Base-by-base conservation (phyloP, 352 stramenopile genomes). In the Phytophthora pisi region DNA sequence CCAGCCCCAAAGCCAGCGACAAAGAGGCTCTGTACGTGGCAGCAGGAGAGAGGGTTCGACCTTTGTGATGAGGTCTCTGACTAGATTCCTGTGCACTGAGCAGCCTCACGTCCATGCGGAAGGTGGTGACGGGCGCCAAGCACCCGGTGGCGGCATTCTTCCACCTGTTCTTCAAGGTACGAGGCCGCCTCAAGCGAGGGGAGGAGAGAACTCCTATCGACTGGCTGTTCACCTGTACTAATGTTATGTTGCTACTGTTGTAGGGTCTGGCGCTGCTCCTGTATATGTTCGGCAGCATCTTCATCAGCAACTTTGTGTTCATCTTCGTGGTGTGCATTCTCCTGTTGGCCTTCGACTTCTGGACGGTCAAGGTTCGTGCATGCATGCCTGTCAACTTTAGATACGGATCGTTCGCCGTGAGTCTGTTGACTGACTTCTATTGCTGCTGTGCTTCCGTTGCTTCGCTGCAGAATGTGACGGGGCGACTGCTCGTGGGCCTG, bases 311-410 rank as follows among this genome's bases (percentile, higher is more conserved):
- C 82, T 98, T 98, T 64, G 92, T 99, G 42, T 98, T 98, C 66
- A 89, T 98, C 62, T 99, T 98, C 26, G 97, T 99, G 23, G 68
- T 99, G 16, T 98, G 94, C 75, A 98, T 99, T 49, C 68, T 99
- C 18, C 75, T 99, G 2, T 65, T 99, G 34, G 94, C 97, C 8
- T 98, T 98, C 51, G 97, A 99, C 79, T 99, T 99, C 76, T 99
- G 97, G 97, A 97, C 97, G 0, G 97, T 99, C 30, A 99, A 99
- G 77, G 82, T 90, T 58, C 15, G 68, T 68, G 0, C 15, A 43
- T 51, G 28, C 28, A 31, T 31, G 6, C 28, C 5, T 16, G 34
- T 40, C 34, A 40, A 40, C 31, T 11, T 5, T 40, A 16, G 10
- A 15, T 5, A n/a, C 5, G 36, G 18, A 18, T 46, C 38, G 20